phyloP scores from a whole-genome alignment of 805 yeast genomes.

The Starmerella tilneyi region DNA sequence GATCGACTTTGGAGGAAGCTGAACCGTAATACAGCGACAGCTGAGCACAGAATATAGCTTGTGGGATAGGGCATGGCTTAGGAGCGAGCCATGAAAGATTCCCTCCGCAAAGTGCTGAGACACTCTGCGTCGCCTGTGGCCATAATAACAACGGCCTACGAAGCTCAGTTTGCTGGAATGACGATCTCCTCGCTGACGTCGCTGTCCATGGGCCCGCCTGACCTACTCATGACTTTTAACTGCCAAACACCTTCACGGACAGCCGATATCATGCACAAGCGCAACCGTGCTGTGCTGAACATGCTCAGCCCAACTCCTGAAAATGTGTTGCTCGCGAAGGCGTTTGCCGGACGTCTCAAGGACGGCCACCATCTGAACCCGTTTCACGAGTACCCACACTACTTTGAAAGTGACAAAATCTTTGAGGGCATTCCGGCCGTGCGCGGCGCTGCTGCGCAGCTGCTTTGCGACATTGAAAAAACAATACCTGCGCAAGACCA shows the following conservation, averaged over 20 bases:
- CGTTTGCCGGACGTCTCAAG: constrained; percentile 45
- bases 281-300: constrained; percentile 56
- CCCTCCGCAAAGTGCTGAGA: constrained; percentile 28
- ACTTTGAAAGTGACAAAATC: constrained; percentile 5
- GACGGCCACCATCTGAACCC: constrained; percentile 33
- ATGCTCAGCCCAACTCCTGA: constrained; percentile 50
- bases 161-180: constrained; percentile 46
- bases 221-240: constrained; percentile 74
- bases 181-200: constrained; percentile 83
- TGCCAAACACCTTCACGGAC: constrained; percentile 80
- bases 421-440: constrained; percentile 26
- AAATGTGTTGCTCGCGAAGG: constrained; percentile 51
- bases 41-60: no score
- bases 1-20: no score
- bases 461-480: constrained; percentile 26
- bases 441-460: constrained; percentile 23
- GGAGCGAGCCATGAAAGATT: constrained; percentile 13
- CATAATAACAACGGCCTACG: constrained; percentile 47
- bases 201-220: constrained; percentile 56
- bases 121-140: constrained; percentile 45
- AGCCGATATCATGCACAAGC: constrained; percentile 47
- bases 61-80: background rate
- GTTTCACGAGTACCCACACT: constrained; percentile 27
- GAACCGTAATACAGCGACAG: no score
- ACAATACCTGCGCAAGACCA: constrained; percentile 58